Evolutionary conservation across 495 filamentous ascomycete species (phyloP).

Genomic region (Aspergillus sclerotiicarbonarius): DNA sequence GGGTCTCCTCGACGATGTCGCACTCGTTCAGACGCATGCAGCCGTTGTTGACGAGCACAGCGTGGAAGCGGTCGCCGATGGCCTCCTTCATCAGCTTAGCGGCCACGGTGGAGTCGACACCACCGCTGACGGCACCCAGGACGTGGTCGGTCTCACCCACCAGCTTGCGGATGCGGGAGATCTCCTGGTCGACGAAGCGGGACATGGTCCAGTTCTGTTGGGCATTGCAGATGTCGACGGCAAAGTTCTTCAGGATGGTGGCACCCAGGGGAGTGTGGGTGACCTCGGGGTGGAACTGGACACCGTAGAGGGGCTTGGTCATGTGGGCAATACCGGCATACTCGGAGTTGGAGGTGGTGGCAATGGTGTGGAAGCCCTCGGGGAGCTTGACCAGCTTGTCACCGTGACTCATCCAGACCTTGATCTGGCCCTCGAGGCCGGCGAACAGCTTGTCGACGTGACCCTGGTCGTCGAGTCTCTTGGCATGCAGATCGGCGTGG

Average conservation of each 20-base stretch:
- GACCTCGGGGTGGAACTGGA: slow-evolving; percentile 90
- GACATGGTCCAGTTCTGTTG: slow-evolving; percentile 78
- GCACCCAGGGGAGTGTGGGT: slow-evolving; percentile 59
- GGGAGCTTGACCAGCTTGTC: slow-evolving; percentile 79
- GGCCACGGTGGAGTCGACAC: slow-evolving; percentile 87
- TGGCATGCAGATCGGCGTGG: slow-evolving; percentile 55
- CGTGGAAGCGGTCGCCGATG: slow-evolving; percentile 85
- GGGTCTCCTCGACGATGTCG: slow-evolving; percentile 69
- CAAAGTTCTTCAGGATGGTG: slow-evolving; percentile 73
- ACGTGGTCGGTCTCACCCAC: slow-evolving; percentile 82
- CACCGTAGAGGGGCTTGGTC: slow-evolving; percentile 57
- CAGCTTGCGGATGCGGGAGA: slow-evolving; percentile 68
- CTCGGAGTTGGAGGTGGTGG: slow-evolving; percentile 68
- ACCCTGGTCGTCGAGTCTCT: slow-evolving; percentile 35
- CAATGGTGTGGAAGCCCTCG: slow-evolving; percentile 67
- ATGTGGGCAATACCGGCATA: slow-evolving; percentile 81
- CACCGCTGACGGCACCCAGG: slow-evolving; percentile 81
- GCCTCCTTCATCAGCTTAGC: slow-evolving; percentile 81
- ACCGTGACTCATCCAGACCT: slow-evolving; percentile 84
- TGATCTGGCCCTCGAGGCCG: slow-evolving; percentile 61
- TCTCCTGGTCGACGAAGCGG: slow-evolving; percentile 75
- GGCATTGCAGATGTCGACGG: slow-evolving; percentile 73
- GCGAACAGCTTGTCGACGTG: slow-evolving; percentile 73
- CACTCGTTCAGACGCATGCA: slow-evolving; percentile 87
- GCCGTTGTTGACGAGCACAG: slow-evolving; percentile 85